phyloP scores from a whole-genome alignment of 345 rosid genomes.

The Raphanus raphanistrum region DNA sequence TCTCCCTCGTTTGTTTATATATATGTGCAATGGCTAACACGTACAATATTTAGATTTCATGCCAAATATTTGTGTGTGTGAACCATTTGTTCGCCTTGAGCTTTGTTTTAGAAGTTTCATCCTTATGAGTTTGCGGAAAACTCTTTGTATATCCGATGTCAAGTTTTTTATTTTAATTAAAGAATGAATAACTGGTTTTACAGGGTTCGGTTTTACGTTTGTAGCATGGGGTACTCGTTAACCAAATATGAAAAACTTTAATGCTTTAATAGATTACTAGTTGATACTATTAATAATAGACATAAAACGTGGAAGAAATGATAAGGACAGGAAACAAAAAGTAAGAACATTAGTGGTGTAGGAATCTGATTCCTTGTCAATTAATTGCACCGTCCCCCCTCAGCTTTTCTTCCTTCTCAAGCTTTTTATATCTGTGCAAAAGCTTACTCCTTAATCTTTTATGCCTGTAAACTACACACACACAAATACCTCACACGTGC shows the following conservation, averaged over 20 bases:
- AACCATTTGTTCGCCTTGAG: background rate
- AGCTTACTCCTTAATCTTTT: conserved; percentile 32
- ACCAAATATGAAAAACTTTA: background rate
- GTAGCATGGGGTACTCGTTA: background rate
- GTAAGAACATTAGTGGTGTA: conserved; percentile 36
- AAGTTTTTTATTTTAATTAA: no score
- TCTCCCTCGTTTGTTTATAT: background rate
- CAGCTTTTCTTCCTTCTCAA: conserved; percentile 22
- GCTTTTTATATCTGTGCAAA: conserved; percentile 28
- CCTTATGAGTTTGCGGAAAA: background rate
- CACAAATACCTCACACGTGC: background rate
- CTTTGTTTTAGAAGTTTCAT: background rate
- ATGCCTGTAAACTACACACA: conserved; percentile 10
- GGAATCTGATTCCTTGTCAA: conserved; percentile 47
- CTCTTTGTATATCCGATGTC: background rate
- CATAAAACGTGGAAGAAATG: conserved; percentile 37
- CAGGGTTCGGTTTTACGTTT: background rate
- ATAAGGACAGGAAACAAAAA: conserved; percentile 36
- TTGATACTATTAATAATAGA: background rate
- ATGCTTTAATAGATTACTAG: background rate
- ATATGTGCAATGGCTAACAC: background rate
- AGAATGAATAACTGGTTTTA: background rate
- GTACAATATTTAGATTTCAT: background rate
- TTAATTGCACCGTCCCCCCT: conserved; percentile 37
- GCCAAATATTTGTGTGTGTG: background rate